Evolutionary conservation across 345 rosid species (phyloP), one percentile per base, ranked within the genome.

Genomic region (Streptanthus diversifolius): DNA sequence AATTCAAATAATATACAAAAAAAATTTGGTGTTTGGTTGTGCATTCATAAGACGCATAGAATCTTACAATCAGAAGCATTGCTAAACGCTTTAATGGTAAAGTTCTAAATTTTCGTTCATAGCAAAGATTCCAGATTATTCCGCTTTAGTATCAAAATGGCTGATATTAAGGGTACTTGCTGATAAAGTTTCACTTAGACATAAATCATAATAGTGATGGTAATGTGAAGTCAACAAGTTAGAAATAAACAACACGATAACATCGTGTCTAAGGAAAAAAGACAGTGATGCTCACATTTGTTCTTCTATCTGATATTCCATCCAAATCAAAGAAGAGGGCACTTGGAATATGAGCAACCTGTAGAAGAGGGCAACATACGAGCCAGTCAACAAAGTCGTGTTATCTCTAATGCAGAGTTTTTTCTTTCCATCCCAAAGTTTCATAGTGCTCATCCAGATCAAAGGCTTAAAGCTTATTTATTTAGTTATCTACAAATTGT

Each of bases 261-360:
- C 59, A 64, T 55, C 37, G 40, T 22, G 41, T 43, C 22, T n/a
- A 14, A 54, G 13, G 37, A 8, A 44, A 52, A 14, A 18, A 55
- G 40, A 5, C 30, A 2, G 29, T 13, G 51, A 35, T 70, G 72
- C 84, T 81, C 75, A 95, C 99, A 74, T 81, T 83, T 56, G 90
- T 72, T 17, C 70, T 82, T 77, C 71, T 86, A 71, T 92, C 97
- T 17, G 87, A 58, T 79, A 95, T 79, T 70, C 99, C 96, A 86
- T 95, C 97, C 67, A 95, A 76, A 72, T 95, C 95, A 68, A 90
- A 95, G 88, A 92, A 95, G 73, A 90, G 86, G 54, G 98, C 92
- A 66, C 92, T 91, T 35, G 98, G 97, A 81, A 95, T 90, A 77
- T 88, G 99, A 81, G 99, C 91, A 77, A 83, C 96, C 98, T 95